These are phyloP conservation scores for Paraleonurus japonicus DNA, from an alignment of 257 asterid species.

Conservation along the genomic window DNA sequence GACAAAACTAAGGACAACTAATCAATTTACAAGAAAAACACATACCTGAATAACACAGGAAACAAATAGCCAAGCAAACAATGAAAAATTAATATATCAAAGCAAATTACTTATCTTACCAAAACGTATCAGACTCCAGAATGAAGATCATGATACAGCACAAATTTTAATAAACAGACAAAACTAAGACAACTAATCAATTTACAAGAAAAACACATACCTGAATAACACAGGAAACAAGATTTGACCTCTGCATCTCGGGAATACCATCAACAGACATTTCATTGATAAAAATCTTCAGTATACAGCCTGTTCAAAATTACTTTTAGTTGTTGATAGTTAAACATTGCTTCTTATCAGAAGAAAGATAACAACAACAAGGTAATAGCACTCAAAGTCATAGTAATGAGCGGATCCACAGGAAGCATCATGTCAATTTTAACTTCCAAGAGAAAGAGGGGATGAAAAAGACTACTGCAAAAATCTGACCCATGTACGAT, in stretches of 20 bases:
- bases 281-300: slow-evolving; percentile 72
- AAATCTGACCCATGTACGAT: neutral
- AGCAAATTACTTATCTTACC: neutral
- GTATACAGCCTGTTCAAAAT: slow-evolving; percentile 73
- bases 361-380: neutral
- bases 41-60: slow-evolving; percentile 89
- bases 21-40: neutral
- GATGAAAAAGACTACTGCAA: neutral
- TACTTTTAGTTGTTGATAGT: neutral
- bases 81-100: too few relatives aligned
- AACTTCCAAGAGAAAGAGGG: neutral
- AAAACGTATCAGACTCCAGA: neutral
- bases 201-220: slow-evolving; percentile 33
- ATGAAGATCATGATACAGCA: neutral
- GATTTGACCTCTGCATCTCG: slow-evolving; percentile 96
- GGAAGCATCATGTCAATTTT: neutral
- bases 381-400: neutral
- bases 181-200: neutral
- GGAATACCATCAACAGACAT: slow-evolving; percentile 88
- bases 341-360: neutral
- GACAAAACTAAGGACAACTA: neutral
- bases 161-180: neutral
- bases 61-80: too few relatives aligned
- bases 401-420: neutral
- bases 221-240: slow-evolving; percentile 89